Evolutionary conservation across 768 basidiomycete genomes (phyloP).

Genomic region (Hirschioporus abietinus): DNA sequence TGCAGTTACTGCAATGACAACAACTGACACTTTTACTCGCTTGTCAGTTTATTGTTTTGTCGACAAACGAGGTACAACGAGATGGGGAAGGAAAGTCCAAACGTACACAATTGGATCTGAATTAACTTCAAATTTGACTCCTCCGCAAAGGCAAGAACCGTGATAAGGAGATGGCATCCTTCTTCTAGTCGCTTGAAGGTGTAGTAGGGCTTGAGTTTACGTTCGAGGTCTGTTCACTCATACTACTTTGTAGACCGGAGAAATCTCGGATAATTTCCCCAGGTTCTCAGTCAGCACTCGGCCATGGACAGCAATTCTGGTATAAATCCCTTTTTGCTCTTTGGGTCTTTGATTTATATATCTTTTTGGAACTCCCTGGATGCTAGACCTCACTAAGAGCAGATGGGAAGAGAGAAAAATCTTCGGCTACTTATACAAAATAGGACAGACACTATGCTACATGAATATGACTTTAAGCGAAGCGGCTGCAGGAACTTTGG

Average conservation of each 20-base stretch:
- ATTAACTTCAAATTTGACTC: constrained; percentile 10
- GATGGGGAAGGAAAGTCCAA: not conserved
- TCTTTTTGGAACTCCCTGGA: too few relatives aligned
- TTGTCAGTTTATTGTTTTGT: not conserved
- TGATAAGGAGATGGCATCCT: not conserved
- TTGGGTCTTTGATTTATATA: too few relatives aligned
- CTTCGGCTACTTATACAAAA: not conserved
- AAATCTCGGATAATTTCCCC: not conserved
- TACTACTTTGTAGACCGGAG: not conserved
- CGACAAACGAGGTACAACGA: not conserved
- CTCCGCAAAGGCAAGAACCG: constrained; percentile 10
- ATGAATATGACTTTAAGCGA: not conserved
- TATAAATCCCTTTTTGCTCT: too few relatives aligned
- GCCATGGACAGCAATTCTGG: not conserved
- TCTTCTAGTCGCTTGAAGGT: not conserved
- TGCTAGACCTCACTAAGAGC: not conserved
- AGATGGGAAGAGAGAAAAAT: not conserved
- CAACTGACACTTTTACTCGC: constrained; percentile 7
- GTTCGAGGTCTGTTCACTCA: not conserved
- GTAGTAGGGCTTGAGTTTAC: not conserved
- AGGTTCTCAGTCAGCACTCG: too few relatives aligned
- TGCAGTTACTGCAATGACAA: constrained; percentile 15
- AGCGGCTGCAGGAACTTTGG: not conserved
- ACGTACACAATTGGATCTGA: constrained; percentile 12
- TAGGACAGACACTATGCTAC: not conserved